Evolutionary conservation across 768 basidiomycete species (phyloP).

Genomic region (Rickenella mellea): DNA sequence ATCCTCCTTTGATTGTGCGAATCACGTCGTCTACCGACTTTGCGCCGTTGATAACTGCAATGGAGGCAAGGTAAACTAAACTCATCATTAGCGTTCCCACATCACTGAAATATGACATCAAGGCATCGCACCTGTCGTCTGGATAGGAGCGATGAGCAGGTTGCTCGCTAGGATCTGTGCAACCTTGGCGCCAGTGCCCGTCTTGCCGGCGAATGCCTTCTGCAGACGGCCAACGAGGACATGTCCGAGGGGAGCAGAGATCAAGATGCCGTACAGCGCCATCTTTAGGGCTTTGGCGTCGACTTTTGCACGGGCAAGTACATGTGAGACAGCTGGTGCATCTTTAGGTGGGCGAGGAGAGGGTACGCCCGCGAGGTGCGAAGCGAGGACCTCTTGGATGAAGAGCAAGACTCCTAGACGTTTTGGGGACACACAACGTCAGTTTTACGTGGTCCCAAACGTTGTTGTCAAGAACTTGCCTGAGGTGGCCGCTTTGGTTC

Average conservation of each 20-base stretch:
- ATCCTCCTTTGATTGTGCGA: slow-evolving; percentile 62
- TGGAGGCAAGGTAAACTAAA: slow-evolving; percentile 63
- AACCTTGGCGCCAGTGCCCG: slow-evolving; percentile 50
- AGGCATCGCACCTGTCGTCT: slow-evolving; percentile 45
- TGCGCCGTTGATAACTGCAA: slow-evolving; percentile 81
- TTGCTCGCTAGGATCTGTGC: slow-evolving; percentile 71
- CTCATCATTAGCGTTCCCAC: neutral
- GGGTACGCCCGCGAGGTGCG: slow-evolving; percentile 56
- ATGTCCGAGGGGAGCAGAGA: slow-evolving; percentile 79
- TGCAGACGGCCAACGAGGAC: slow-evolving; percentile 64
- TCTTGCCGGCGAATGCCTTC: slow-evolving; percentile 68
- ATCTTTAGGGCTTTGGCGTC: slow-evolving; percentile 72
- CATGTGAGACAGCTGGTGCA: slow-evolving; percentile 41
- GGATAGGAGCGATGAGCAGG: slow-evolving; percentile 67
- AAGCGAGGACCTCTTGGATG: slow-evolving; percentile 76
- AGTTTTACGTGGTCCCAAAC: neutral
- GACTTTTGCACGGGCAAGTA: slow-evolving; percentile 48
- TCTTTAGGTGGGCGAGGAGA: slow-evolving; percentile 38
- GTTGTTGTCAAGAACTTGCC: slow-evolving; percentile 27
- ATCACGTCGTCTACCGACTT: slow-evolving; percentile 52
- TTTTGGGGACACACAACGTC: slow-evolving; percentile 34
- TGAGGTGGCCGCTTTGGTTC: slow-evolving; percentile 74
- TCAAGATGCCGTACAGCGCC: slow-evolving; percentile 72
- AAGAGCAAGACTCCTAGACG: slow-evolving; percentile 37
- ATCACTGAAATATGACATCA: neutral